These are phyloP conservation scores for Euphorbia peplus DNA, from an alignment of 345 rosid species.

Conservation along the genomic window DNA sequence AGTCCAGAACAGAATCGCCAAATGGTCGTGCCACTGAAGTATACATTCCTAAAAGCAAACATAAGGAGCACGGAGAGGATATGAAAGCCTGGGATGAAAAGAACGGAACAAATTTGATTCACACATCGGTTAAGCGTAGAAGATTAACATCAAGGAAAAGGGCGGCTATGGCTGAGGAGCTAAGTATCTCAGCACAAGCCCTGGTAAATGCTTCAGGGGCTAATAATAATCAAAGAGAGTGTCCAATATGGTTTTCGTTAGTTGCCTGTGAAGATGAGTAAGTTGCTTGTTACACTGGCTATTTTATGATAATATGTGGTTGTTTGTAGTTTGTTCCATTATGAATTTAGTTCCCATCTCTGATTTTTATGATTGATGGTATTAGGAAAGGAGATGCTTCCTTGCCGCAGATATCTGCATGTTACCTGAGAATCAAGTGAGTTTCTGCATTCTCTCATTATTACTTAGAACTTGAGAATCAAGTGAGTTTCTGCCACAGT, in stretches of 20 bases:
- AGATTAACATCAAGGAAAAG: conserved; percentile 57
- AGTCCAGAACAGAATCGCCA: conserved; percentile 30
- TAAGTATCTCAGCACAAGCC: conserved; percentile 49
- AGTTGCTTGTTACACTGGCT: conserved; percentile 27
- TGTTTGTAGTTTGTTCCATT: not conserved
- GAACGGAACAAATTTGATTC: conserved; percentile 41
- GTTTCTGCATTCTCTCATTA: conserved; percentile 25
- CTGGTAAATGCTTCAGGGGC: conserved; percentile 47
- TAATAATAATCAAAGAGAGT: conserved; percentile 49
- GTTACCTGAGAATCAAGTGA: conserved; percentile 78
- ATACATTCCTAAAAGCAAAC: conserved; percentile 42
- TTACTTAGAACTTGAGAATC: not conserved
- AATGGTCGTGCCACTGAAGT: conserved; percentile 28
- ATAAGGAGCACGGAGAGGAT: conserved; percentile 51
- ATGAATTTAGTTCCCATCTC: conserved; percentile 9
- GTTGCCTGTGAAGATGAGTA: conserved; percentile 86
- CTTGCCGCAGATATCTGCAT: conserved; percentile 79
- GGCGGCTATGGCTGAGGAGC: conserved; percentile 44
- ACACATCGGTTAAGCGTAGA: conserved; percentile 56
- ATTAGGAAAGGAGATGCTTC: conserved; percentile 73
- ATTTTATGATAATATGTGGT: not conserved
- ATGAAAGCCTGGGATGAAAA: conserved; percentile 46
- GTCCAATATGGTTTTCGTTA: conserved; percentile 94
- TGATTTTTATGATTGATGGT: conserved; percentile 26
- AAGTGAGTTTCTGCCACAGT: not conserved